These are phyloP conservation scores for Colletotrichum neosansevieriae DNA, from an alignment of 2,329 filamentous ascomycete species.

Conservation along the genomic window DNA sequence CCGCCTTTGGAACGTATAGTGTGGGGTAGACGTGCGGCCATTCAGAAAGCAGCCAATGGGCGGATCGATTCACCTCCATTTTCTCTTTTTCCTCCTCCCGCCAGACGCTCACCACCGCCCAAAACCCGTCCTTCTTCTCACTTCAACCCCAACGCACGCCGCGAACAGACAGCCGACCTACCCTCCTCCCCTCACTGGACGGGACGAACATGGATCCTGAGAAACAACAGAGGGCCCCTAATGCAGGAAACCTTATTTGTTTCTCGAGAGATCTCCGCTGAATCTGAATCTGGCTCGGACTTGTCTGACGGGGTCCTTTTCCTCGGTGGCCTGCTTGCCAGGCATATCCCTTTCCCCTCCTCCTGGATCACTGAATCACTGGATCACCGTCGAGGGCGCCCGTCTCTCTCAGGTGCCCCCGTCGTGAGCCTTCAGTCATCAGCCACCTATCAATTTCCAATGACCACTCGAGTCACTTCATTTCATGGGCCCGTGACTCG, in stretches of 20 bases:
- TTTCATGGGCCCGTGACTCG: background rate
- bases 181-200: conserved; percentile 14
- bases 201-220: conserved; percentile 38
- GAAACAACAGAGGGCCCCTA: conserved; percentile 38
- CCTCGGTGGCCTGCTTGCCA: background rate
- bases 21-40: background rate
- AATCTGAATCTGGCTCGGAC: conserved; percentile 35
- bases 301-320: conserved; percentile 18
- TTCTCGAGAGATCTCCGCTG: conserved; percentile 32
- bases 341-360: conserved; percentile 19
- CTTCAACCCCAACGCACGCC: conserved; percentile 6
- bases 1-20: conserved; percentile 2
- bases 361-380: conserved; percentile 11
- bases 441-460: background rate
- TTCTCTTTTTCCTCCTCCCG: background rate
- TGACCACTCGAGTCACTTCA: conserved; percentile 1
- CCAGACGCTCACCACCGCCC: too few species aligned
- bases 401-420: conserved; percentile 29
- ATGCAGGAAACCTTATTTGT: conserved; percentile 41
- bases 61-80: background rate
- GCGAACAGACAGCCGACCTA: conserved; percentile 34
- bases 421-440: conserved; percentile 14
- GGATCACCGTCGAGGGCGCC: conserved; percentile 2
- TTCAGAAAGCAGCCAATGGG: background rate
- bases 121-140: background rate